These are phyloP conservation scores for Sugiyamaella castrensis DNA, from an alignment of 1,139 yeast species.

Conservation along the genomic window DNA sequence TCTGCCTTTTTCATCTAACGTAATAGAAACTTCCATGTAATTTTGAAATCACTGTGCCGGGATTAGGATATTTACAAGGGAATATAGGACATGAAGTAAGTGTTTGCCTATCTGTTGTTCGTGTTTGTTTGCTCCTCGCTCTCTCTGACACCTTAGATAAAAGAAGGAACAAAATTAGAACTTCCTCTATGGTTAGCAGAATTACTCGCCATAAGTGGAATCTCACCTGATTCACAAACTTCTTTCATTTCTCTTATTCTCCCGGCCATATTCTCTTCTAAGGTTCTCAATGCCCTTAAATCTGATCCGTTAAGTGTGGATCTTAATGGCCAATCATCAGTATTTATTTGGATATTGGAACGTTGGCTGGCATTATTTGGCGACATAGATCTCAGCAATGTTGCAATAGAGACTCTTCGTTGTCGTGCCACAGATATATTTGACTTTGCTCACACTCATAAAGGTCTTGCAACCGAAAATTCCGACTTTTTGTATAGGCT, in stretches of 20 bases:
- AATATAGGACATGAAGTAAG: conserved; percentile 57
- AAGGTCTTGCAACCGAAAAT: conserved; percentile 33
- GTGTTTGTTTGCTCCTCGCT: background rate
- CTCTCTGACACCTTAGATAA: conserved; percentile 38
- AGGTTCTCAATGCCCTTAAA: conserved; percentile 77
- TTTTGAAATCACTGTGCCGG: conserved; percentile 76
- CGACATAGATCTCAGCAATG: conserved; percentile 59
- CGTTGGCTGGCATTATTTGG: conserved; percentile 72
- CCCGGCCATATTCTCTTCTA: conserved; percentile 62
- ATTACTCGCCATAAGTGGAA: conserved; percentile 53
- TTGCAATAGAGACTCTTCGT: conserved; percentile 53
- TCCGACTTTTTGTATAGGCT: conserved; percentile 57
- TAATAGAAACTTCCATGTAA: conserved; percentile 69
- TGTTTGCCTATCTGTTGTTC: conserved; percentile 3
- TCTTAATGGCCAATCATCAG: conserved; percentile 60
- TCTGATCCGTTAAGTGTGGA: conserved; percentile 69
- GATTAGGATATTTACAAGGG: conserved; percentile 84
- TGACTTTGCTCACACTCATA: conserved; percentile 63
- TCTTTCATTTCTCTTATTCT: conserved; percentile 67
- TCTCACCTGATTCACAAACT: conserved; percentile 40
- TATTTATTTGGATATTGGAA: conserved; percentile 65
- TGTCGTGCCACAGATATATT: conserved; percentile 68
- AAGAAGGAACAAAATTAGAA: conserved; percentile 65
- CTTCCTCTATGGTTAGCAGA: conserved; percentile 90
- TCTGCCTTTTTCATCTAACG: conserved; percentile 18